Base-by-base conservation (phyloP, 805 yeast genomes). In the Yamadazyma phyllophila region DNA sequence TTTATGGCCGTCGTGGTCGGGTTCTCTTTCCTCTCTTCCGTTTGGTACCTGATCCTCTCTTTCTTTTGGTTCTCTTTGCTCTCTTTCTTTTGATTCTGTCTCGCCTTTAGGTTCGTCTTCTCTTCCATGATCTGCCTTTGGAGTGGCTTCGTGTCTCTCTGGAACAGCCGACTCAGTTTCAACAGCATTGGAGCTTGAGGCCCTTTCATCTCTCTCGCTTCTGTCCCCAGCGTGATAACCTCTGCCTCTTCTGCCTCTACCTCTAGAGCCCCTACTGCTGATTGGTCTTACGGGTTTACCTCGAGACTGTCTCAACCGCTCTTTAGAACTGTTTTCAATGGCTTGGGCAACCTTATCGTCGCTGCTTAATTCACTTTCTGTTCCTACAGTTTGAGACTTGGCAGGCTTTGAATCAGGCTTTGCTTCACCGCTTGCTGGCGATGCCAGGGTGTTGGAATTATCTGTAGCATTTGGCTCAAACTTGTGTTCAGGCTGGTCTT, bases 231-330 rank as follows among this genome's bases (percentile, higher is more conserved):
- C 12, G 16, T n/a, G 10, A n/a, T 32, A 13, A 15, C 36, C 17
- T 30, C 35, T 39, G 8, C 36, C 31, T 29, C 41, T 30, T 14
- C 45, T 15, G 10, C 24, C 14, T 27, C 44, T 29, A 5, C 42
- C 29, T 15, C 42, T 29, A 41, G 29, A 11, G 7, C 46, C 37
- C 5, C 51, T 46, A 13, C 51, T 48, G 31, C 52, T 42, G 4
- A 40, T 46, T 24, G 17, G 14, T 26, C 32, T 37, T n/a, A 31
- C 20, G 9, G 24, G 13, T 13, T n/a, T 26, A n/a, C 29, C 17
- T n/a, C 44, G 27, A n/a, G 36, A 29, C n/a, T 40, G 41, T 14
- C 16, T 29, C 20, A 39, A 17, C 14, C 49, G 39, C 30, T 38
- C 45, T 30, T 39, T 32, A 3, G 42, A 37, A 20, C 44, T 42